Evolutionary conservation across 148 eudicot species (phyloP).

Genomic region (Silene latifolia): DNA sequence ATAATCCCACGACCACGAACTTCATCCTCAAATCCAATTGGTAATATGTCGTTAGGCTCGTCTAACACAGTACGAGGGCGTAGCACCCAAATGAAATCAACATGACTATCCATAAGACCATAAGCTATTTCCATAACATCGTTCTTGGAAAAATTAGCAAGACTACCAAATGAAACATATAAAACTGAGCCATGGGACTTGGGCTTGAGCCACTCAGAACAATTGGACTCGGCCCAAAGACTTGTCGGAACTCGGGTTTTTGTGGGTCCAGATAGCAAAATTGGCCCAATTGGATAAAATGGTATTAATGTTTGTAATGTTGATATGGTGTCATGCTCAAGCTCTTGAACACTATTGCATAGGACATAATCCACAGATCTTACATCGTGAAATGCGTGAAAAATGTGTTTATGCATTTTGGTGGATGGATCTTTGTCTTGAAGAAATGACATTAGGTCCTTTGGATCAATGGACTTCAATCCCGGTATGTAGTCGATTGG

Average conservation of each 20-base stretch:
- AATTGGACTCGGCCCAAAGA: constrained; percentile 66
- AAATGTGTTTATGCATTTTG: constrained; percentile 48
- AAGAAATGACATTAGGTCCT: constrained; percentile 59
- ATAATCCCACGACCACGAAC: constrained; percentile 44
- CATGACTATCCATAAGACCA: constrained; percentile 49
- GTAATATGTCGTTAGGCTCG: constrained; percentile 17
- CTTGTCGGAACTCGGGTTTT: constrained; percentile 43
- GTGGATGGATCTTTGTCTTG: constrained; percentile 36
- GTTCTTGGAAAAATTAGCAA: constrained; percentile 40
- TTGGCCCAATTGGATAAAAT: constrained; percentile 51
- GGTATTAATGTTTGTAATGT: constrained; percentile 27
- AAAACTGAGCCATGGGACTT: constrained; percentile 53
- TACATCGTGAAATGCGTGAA: constrained; percentile 32
- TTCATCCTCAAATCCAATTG: constrained; percentile 44
- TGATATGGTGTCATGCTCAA: constrained; percentile 28
- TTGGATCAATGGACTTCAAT: constrained; percentile 45
- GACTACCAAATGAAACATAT: constrained; percentile 77
- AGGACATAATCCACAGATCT: constrained; percentile 31
- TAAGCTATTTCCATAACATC: constrained; percentile 49
- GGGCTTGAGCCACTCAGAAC: constrained; percentile 57
- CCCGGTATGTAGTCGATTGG: constrained; percentile 81
- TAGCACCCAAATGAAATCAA: constrained; percentile 68
- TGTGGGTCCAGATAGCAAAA: constrained; percentile 36
- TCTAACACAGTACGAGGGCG: constrained; percentile 35
- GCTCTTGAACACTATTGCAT: constrained; percentile 31